A percentile compares a stretch with the other conserved stretches of the same genome.
phyloP scores from a whole-genome alignment of 495 filamentous ascomycete genomes.

The Xylaria grammica region DNA sequence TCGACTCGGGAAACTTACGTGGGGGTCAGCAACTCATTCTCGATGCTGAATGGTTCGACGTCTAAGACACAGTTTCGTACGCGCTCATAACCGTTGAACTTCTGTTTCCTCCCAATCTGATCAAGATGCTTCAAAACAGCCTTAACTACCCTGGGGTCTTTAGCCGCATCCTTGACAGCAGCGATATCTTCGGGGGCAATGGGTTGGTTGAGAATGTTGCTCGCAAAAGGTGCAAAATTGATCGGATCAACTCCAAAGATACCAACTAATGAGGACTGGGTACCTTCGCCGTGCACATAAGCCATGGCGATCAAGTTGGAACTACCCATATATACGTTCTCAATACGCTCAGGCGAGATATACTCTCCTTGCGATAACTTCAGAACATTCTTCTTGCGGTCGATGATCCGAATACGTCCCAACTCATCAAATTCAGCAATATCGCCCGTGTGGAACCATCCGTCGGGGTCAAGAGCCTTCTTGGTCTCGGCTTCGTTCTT shows the following conservation, averaged over 20 bases:
- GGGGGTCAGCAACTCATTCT: slow-evolving; percentile 92
- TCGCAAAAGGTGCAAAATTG: slow-evolving; percentile 77
- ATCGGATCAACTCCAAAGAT: slow-evolving; percentile 87
- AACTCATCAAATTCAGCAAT: slow-evolving; percentile 81
- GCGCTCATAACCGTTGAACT: slow-evolving; percentile 88
- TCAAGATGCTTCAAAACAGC: slow-evolving; percentile 83
- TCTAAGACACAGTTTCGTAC: slow-evolving; percentile 76
- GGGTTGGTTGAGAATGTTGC: slow-evolving; percentile 70
- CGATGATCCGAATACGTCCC: slow-evolving; percentile 90
- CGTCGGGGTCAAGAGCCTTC: slow-evolving; percentile 82
- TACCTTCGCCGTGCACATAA: slow-evolving; percentile 89
- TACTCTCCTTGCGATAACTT: slow-evolving; percentile 99
- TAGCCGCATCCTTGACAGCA: slow-evolving; percentile 67
- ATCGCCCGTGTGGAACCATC: slow-evolving; percentile 97
- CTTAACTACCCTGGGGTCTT: slow-evolving; percentile 70
- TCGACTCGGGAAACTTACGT: slow-evolving; percentile 72
- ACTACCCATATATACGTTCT: slow-evolving; percentile 88
- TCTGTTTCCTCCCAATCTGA: slow-evolving; percentile 77
- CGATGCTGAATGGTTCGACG: slow-evolving; percentile 90
- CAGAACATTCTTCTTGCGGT: slow-evolving; percentile 97
- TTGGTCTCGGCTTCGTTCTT: slow-evolving; percentile 85
- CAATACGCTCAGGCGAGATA: slow-evolving; percentile 94
- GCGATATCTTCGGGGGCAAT: slow-evolving; percentile 66
- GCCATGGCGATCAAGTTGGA: slow-evolving; percentile 76
- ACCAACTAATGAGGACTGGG: slow-evolving; percentile 81